Conservation (phyloP, 129 eudicot genomes). For the Flaveria linearis region DNA sequence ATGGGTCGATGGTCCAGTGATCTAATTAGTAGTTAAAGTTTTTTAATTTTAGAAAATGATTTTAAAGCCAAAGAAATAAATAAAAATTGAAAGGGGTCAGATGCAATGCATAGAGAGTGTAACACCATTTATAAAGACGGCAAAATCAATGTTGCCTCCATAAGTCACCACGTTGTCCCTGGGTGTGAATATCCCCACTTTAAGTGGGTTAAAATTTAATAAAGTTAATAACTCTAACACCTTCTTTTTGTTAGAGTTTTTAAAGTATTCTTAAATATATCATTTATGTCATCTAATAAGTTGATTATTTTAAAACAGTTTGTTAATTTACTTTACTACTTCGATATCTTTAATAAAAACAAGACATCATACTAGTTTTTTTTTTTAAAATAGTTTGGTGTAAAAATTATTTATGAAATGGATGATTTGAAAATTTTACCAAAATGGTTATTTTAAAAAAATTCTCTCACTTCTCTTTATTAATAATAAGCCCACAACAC, state of each 20-base stretch:
- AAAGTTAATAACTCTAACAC: background rate
- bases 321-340: no score
- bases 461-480: no score
- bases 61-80: background rate
- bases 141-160: conserved; percentile 36
- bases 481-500: background rate
- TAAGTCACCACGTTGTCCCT: conserved; percentile 35
- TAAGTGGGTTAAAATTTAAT: conserved; percentile 19
- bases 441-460: no score
- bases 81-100: background rate
- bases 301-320: no score
- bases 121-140: conserved; percentile 37
- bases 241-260: background rate
- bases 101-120: conserved; percentile 31
- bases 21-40: no score
- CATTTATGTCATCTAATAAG: background rate
- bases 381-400: no score
- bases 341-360: no score
- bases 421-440: no score
- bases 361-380: no score
- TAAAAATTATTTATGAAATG: no score
- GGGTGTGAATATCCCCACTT: conserved; percentile 34
- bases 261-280: background rate
- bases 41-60: background rate
- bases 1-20: no score